Base-by-base conservation (phyloP, 1,139 yeast genomes). In the Blastobotrys raffinosifermentans region DNA sequence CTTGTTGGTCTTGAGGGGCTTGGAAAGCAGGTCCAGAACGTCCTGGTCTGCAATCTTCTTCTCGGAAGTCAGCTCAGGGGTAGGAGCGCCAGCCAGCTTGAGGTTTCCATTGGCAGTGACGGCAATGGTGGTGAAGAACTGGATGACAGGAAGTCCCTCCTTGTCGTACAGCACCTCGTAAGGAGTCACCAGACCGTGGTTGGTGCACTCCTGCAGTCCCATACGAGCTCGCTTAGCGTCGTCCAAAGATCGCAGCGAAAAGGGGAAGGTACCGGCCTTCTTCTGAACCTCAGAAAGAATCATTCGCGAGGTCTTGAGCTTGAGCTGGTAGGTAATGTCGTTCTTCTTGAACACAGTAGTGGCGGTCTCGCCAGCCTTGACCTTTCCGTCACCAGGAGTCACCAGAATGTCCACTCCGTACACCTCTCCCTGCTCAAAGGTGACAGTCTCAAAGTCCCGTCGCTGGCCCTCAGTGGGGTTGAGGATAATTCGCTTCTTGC, bases 311-410 rank as follows among this genome's bases (percentile, higher is more conserved):
- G 85, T 70, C 65, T 79, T 79, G 65, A 82, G 72, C 66, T 80
- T 80, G 59, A 82, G 73, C 45, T 78, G 73, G 61, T 82, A 82
- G 27, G 74, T 70, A 55, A 66, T 71, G 47, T 84, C 87, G 34
- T 85, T 78, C 60, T 80, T 72, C 64, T 82, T 81, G 72, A 73
- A 82, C 51, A 83, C 69, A 29, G 87, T 73, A 47, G 93, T 81
- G 56, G 75, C 74, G 57, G 72, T 70, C 48, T 75, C 73, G 37
- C 79, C 68, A 45, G 66, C 64, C 58, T 74, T 73, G 46, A 80
- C 82, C 66, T 80, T 80, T 46, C 93, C 93, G 40, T 69, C 73
- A 14, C 80, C 75, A 36, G 86, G 70, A 19, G 85, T 73, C 47
- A 82, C 70, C 51, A 82, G 70, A 44, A 82, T 71, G 55, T 82